These are phyloP conservation scores for Trichothecium sympodiale DNA, from an alignment of 2,329 filamentous ascomycete species.

Conservation along the genomic window DNA sequence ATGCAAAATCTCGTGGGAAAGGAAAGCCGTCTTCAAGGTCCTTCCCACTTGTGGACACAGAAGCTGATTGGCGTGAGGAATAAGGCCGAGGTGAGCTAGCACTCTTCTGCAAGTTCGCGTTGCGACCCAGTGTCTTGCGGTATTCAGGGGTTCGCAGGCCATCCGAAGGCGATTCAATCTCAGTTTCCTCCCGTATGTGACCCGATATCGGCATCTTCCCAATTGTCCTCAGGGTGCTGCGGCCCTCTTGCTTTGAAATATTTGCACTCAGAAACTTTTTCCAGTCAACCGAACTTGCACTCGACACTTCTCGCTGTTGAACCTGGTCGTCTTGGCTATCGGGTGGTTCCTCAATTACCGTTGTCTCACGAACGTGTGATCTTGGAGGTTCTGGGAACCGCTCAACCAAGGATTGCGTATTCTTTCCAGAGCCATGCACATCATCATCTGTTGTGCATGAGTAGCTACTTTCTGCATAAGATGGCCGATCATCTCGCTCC, in stretches of 20 bases:
- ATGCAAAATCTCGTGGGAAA: no score
- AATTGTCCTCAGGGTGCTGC: conserved; percentile 7
- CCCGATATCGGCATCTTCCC: conserved; percentile 11
- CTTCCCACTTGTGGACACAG: no score
- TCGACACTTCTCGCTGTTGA: conserved; percentile 20
- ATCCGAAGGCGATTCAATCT: conserved; percentile 27
- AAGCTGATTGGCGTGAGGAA: no score
- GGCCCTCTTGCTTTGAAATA: conserved; percentile 32
- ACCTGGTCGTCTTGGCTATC: not conserved
- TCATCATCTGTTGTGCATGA: conserved; percentile 20
- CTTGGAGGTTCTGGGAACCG: not conserved
- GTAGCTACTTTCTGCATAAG: conserved; percentile 39
- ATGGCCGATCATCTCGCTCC: conserved; percentile 22
- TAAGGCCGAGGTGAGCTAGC: not conserved
- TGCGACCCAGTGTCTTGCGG: no score
- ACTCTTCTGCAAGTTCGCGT: not conserved
- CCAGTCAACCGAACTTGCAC: conserved; percentile 40
- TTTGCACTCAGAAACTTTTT: conserved; percentile 43
- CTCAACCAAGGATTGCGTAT: not conserved
- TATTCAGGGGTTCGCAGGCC: not conserved
- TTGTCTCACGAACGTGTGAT: conserved; percentile 5
- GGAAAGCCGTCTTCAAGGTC: no score
- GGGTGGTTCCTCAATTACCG: conserved; percentile 1
- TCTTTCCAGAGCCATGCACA: not conserved
- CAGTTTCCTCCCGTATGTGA: conserved; percentile 38